A percentile compares a stretch with the other conserved stretches of the same genome.
These are phyloP conservation scores for Drechmeria coniospora DNA, from an alignment of 2,329 filamentous ascomycete species.

Conservation along the genomic window DNA sequence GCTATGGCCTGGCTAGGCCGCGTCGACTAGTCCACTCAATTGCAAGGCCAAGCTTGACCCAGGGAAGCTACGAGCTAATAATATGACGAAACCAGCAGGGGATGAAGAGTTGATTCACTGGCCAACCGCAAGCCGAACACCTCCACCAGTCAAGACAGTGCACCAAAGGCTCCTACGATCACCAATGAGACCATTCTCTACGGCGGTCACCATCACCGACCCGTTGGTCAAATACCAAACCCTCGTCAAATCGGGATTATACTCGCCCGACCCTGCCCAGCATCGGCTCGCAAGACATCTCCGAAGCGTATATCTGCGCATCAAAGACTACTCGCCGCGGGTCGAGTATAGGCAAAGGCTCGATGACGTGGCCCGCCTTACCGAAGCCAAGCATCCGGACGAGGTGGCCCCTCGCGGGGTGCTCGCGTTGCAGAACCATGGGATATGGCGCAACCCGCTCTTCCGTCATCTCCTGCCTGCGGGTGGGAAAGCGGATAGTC, in stretches of 20 bases:
- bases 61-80: too few species aligned
- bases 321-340: constrained; percentile 67
- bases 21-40: too few species aligned
- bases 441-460: constrained; percentile 41
- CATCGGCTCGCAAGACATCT: constrained; percentile 61
- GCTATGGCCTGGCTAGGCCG: too few species aligned
- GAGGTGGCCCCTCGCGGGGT: constrained; percentile 16
- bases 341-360: constrained; percentile 53
- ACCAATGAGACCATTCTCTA: constrained; percentile 22
- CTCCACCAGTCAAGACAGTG: too few species aligned
- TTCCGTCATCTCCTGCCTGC: constrained; percentile 44
- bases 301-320: constrained; percentile 56
- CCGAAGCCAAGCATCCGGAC: constrained; percentile 15
- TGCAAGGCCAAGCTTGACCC: too few species aligned
- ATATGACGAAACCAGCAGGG: too few species aligned
- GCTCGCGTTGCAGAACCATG: constrained; percentile 36
- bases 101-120: too few species aligned
- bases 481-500: constrained; percentile 37
- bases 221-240: constrained; percentile 64
- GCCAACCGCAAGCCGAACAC: too few species aligned
- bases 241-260: constrained; percentile 49
- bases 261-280: constrained; percentile 55
- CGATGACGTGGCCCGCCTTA: constrained; percentile 38
- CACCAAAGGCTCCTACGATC: background rate
- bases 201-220: constrained; percentile 48